Evolutionary conservation across 2,329 filamentous ascomycete species (phyloP).

Genomic region (Fusarium sp.): DNA sequence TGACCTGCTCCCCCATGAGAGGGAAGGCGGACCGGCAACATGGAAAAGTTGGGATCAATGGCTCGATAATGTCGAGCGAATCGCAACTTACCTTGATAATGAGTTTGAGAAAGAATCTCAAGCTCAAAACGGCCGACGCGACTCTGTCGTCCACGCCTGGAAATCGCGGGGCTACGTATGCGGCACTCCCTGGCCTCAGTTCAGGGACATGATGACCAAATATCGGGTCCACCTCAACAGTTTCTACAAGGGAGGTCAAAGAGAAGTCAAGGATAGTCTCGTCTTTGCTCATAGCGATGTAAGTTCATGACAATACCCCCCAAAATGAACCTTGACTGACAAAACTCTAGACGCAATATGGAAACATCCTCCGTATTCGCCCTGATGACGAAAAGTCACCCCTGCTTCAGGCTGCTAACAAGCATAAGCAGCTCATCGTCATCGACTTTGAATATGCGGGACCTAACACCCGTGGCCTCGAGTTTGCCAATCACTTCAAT

Average conservation of each 20-base stretch:
- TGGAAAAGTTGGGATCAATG: slow-evolving; percentile 97
- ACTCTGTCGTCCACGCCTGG: slow-evolving; percentile 63
- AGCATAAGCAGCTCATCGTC: slow-evolving; percentile 95
- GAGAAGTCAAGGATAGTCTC: slow-evolving; percentile 77
- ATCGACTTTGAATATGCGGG: slow-evolving; percentile 99
- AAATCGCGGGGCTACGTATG: slow-evolving; percentile 80
- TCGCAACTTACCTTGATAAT: slow-evolving; percentile 66
- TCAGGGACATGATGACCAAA: slow-evolving; percentile 78
- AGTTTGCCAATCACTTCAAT: slow-evolving; percentile 98
- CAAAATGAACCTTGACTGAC: slow-evolving; percentile 12
- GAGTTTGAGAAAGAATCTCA: slow-evolving; percentile 63
- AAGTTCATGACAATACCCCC: slow-evolving; percentile 50
- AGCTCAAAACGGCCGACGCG: slow-evolving; percentile 19
- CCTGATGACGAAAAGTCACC: slow-evolving; percentile 82
- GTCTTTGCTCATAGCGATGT: slow-evolving; percentile 99
- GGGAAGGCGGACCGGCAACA: slow-evolving; percentile 81
- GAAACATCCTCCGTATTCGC: slow-evolving; percentile 86
- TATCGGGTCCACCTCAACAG: slow-evolving; percentile 81
- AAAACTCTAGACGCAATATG: slow-evolving; percentile 85
- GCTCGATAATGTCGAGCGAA: slow-evolving; percentile 74
- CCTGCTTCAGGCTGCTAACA: slow-evolving; percentile 86
- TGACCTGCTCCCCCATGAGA: slow-evolving; percentile 82
- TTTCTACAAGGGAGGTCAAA: slow-evolving; percentile 71
- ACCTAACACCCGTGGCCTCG: slow-evolving; percentile 85
- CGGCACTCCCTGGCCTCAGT: slow-evolving; percentile 83